phyloP scores from a whole-genome alignment of 73 alveolate genomes.

The Stentor coeruleus region DNA sequence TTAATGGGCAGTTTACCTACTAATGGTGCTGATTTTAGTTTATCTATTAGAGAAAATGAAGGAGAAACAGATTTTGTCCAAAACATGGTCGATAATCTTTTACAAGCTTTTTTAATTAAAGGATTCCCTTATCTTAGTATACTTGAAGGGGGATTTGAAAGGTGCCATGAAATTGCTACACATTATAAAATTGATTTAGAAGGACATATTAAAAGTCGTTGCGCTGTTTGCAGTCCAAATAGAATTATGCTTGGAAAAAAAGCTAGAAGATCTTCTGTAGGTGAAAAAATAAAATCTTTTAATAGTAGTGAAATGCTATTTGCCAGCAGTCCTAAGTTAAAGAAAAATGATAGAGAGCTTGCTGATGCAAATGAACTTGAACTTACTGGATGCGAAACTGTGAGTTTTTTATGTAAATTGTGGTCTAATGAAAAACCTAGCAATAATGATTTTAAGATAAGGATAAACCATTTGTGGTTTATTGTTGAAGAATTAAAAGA shows the following conservation, averaged over 20 bases:
- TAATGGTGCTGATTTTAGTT: neutral
- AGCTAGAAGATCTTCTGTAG: neutral
- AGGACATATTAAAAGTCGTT: neutral
- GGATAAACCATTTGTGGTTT: too few species aligned
- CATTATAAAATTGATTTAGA: neutral
- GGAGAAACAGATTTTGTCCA: neutral
- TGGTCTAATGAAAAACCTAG: neutral
- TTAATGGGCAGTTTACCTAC: neutral
- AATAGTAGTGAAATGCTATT: too few species aligned
- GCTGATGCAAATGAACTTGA: neutral
- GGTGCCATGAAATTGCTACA: constrained; percentile 13
- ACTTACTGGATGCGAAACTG: neutral
- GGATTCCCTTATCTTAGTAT: constrained; percentile 25
- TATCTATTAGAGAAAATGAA: neutral
- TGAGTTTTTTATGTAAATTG: neutral
- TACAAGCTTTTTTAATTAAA: constrained; percentile 14
- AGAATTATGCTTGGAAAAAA: neutral
- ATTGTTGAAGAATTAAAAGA: too few species aligned
- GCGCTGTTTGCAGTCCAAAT: constrained; percentile 18
- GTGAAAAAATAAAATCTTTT: too few species aligned
- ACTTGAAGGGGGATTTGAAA: constrained; percentile 19
- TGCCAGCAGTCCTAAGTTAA: too few species aligned
- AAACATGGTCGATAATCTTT: constrained; percentile 1
- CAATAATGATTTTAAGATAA: too few species aligned
- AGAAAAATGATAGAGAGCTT: neutral